phyloP scores from a whole-genome alignment of 225 moss, liverwort and hornwort genomes.

The Antitrichia curtipendula region DNA sequence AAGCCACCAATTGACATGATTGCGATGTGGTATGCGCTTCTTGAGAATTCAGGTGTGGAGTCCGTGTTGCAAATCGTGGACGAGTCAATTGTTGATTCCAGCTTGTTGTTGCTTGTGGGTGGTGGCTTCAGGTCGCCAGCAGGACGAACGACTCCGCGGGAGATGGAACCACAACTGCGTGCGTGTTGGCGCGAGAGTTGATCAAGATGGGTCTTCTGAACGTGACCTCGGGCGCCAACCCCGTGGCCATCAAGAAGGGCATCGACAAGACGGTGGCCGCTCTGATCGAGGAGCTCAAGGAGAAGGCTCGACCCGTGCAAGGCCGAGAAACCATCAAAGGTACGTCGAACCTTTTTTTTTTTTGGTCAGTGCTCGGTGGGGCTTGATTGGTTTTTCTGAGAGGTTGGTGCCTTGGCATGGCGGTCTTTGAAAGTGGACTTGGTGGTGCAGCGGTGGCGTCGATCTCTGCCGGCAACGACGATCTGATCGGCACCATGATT shows the following conservation, averaged over 20 bases:
- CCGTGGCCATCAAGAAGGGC: conserved; percentile 87
- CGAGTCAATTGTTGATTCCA: too few relatives aligned
- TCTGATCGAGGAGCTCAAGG: conserved; percentile 55
- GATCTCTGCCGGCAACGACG: conserved; percentile 82
- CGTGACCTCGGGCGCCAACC: conserved; percentile 91
- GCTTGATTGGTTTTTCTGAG: not conserved
- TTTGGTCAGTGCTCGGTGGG: not conserved
- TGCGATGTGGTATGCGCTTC: not conserved
- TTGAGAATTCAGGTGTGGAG: not conserved
- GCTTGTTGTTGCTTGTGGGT: not conserved
- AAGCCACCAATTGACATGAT: too few relatives aligned
- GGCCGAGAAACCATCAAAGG: conserved; percentile 87
- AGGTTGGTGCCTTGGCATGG: not conserved
- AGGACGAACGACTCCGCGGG: conserved; percentile 95
- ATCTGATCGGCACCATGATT: conserved; percentile 73
- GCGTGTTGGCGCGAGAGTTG: conserved; percentile 70
- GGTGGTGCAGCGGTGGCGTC: conserved; percentile 62
- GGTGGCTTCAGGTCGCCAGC: conserved; percentile 58
- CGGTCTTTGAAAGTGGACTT: not conserved
- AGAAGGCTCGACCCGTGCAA: conserved; percentile 57
- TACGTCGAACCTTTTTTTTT: not conserved
- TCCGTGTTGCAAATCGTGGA: not conserved
- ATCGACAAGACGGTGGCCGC: conserved; percentile 78
- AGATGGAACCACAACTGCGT: conserved; percentile 92
- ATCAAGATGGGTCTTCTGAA: conserved; percentile 90